phyloP scores from a whole-genome alignment of 179 eudicot genomes.

The Silene noctiflora region DNA sequence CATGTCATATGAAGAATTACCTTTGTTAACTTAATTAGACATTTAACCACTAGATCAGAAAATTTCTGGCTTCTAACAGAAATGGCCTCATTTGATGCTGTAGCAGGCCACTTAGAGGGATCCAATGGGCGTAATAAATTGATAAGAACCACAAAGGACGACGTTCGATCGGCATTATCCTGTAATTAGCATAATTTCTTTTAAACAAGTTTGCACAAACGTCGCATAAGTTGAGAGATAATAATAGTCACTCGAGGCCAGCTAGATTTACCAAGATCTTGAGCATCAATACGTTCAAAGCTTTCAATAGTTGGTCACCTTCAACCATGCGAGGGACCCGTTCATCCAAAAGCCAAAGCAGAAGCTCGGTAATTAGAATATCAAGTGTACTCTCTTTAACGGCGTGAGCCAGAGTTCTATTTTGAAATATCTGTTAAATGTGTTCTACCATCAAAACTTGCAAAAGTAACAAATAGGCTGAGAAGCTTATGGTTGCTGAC shows the following conservation, averaged over 20 bases:
- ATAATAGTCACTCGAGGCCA: background rate
- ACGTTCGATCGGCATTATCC: constrained; percentile 96
- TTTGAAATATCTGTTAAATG: constrained; percentile 73
- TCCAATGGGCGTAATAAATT: constrained; percentile 82
- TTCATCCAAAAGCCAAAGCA: constrained; percentile 98
- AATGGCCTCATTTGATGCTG: constrained; percentile 69
- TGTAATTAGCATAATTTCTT: constrained; percentile 28
- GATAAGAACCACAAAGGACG: constrained; percentile 89
- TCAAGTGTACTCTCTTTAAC: constrained; percentile 82
- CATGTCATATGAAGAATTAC: constrained; percentile 30
- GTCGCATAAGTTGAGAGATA: background rate
- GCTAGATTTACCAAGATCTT: constrained; percentile 64
- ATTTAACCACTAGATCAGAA: constrained; percentile 93
- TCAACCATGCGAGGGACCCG: constrained; percentile 97
- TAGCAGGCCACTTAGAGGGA: constrained; percentile 86
- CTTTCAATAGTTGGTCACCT: constrained; percentile 91
- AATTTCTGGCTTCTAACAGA: constrained; percentile 77
- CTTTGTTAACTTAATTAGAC: constrained; percentile 94
- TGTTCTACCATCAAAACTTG: constrained; percentile 12
- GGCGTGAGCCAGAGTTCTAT: constrained; percentile 77
- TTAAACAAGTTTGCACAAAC: constrained; percentile 3
- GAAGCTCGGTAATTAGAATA: constrained; percentile 80
- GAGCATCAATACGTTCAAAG: constrained; percentile 88
- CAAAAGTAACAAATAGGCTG: background rate
- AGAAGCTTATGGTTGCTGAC: background rate